Evolutionary conservation across 306 rosid species (phyloP).

Genomic region (Datisca glomerata): DNA sequence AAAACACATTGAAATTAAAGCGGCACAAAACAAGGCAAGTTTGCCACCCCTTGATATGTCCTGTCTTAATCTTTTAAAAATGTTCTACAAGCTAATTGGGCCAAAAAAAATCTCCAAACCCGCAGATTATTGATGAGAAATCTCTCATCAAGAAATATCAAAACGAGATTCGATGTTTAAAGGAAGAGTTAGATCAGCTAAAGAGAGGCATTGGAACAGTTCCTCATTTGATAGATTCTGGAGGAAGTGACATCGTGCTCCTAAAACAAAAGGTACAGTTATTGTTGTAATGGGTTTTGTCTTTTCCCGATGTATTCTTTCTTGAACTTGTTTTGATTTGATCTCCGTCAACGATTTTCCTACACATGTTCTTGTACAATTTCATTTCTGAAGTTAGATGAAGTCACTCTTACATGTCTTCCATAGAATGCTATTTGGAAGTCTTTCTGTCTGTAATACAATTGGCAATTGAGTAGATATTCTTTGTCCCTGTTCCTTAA

Average conservation of each 20-base stretch:
- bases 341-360: neutral
- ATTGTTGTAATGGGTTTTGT: constrained; percentile 6
- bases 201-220: constrained; percentile 67
- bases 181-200: constrained; percentile 85
- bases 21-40: constrained; percentile 83
- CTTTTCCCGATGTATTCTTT: neutral
- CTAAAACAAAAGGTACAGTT: constrained; percentile 76
- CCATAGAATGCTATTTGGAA: too few relatives aligned
- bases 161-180: constrained; percentile 74
- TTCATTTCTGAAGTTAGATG: too few relatives aligned
- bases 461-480: too few relatives aligned
- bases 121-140: constrained; percentile 97
- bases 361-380: too few relatives aligned
- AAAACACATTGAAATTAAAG: constrained; percentile 90
- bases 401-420: too few relatives aligned
- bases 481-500: too few relatives aligned
- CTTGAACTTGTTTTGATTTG: too few relatives aligned
- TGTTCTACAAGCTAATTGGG: constrained; percentile 10
- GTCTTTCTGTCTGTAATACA: too few relatives aligned
- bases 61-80: neutral
- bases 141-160: constrained; percentile 97
- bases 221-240: constrained; percentile 65
- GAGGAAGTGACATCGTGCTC: constrained; percentile 57
- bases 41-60: too few relatives aligned
- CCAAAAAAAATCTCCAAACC: constrained; percentile 10